Evolutionary conservation across 1,284 basidiomycete species (phyloP), one percentile per base, ranked within the genome.

Genomic region (Trichosporon ovoides): DNA sequence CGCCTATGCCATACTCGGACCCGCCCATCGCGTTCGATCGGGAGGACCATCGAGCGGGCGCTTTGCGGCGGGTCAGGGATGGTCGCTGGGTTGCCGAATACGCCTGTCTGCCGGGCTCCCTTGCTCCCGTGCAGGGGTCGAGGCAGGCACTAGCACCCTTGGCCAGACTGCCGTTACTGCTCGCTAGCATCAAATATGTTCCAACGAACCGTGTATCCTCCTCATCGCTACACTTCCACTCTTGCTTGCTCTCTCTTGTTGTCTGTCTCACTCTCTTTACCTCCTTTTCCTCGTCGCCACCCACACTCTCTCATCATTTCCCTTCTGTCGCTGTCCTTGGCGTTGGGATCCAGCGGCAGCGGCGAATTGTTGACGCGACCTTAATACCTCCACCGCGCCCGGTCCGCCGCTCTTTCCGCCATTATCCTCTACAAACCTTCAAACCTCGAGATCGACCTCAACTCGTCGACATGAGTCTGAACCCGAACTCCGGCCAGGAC

Each of bases 21-120:
- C 28, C 28, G 28, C 28, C 28, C 28, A 9, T 31, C 28, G 28
- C 28, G 28, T 31, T 31, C 9, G 5, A 31, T 5, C 9, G 5
- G 28, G 28, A 31, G 28, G 28, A 31, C 28, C 28, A 31, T 31
- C 28, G 28, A 31, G 9, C 28, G 28, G 28, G 28, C 28, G 28
- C 9, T 31, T 31, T 31, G 28, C 28, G 28, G 28, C 28, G 28
- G 28, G 5, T 9, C 28, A 5, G 66, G 83, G 82, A 61, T 71
- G 38, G 38, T 9, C 28, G 28, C 28, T 31, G 28, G 28, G 28
- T 31, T 31, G 28, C 28, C 28, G 28, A 31, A 31, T 31, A 9
- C 28, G 5, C 9, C 28, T 31, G 28, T 31, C 28, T 4, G 28
- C 28, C 20, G 7, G 51, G 12, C 24, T 52, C 52, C 28, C 28